These are phyloP conservation scores for Kregervanrija fluxuum DNA, from an alignment of 805 yeast genomes.

Conservation along the genomic window DNA sequence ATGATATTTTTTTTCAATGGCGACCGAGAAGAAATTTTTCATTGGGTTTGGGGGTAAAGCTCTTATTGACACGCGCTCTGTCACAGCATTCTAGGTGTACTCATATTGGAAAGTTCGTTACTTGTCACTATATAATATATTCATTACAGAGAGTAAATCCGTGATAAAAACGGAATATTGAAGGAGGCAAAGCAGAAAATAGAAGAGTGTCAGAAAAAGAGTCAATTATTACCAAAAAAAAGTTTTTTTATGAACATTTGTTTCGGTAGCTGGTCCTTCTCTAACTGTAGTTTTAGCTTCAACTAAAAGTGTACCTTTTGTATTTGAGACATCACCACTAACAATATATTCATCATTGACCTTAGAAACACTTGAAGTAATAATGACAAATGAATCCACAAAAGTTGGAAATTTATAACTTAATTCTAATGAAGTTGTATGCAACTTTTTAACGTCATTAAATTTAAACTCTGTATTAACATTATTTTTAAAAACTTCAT, in stretches of 20 bases:
- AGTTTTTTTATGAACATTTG: neutral
- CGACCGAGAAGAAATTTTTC: constrained; percentile 1
- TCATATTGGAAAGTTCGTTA: too few species aligned
- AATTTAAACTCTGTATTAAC: constrained; percentile 14
- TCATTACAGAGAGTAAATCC: too few species aligned
- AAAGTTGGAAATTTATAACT: constrained; percentile 66
- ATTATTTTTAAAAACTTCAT: constrained; percentile 54
- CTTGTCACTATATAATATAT: too few species aligned
- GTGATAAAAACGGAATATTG: too few species aligned
- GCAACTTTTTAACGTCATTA: constrained; percentile 31
- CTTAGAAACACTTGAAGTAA: constrained; percentile 41
- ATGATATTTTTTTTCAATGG: neutral
- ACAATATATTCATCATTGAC: constrained; percentile 32
- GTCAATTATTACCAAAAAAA: constrained; percentile 8
- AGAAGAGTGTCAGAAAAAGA: neutral
- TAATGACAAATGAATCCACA: constrained; percentile 68
- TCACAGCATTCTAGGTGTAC: too few species aligned
- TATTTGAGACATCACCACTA: constrained; percentile 45
- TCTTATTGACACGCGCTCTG: too few species aligned
- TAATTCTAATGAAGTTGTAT: constrained; percentile 41
- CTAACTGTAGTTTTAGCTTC: constrained; percentile 38
- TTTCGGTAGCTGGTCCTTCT: constrained; percentile 1
- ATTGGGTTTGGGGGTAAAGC: too few species aligned
- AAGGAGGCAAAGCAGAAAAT: neutral
- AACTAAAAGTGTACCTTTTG: constrained; percentile 49